Evolutionary conservation across 768 basidiomycete genomes (phyloP).

Genomic region (Cubamyces lactineus): DNA sequence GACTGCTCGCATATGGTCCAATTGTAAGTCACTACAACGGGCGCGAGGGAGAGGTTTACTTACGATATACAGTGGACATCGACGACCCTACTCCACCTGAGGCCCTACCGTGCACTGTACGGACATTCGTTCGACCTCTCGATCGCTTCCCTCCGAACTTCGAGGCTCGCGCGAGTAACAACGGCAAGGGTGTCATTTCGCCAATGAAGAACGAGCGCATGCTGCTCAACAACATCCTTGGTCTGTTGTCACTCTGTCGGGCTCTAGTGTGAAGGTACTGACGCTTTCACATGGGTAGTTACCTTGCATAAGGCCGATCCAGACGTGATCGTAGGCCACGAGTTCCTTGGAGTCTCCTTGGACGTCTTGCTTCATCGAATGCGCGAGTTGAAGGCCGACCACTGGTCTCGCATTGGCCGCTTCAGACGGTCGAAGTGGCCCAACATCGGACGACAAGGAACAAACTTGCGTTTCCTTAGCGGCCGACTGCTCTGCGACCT

Average conservation of each 20-base stretch:
- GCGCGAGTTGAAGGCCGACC: conserved; percentile 86
- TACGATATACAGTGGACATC: conserved; percentile 62
- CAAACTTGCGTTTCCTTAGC: conserved; percentile 80
- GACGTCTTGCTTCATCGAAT: conserved; percentile 92
- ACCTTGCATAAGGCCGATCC: conserved; percentile 87
- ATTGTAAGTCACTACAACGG: conserved; percentile 44
- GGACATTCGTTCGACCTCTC: conserved; percentile 89
- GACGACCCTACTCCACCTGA: conserved; percentile 94
- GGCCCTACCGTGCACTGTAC: conserved; percentile 75
- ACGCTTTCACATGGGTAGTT: conserved; percentile 43
- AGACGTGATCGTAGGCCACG: conserved; percentile 93
- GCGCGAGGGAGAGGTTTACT: not conserved
- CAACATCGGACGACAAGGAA: conserved; percentile 76
- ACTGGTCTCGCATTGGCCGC: conserved; percentile 93
- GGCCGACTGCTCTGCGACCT: conserved; percentile 92
- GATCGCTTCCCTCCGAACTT: conserved; percentile 87
- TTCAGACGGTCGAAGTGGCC: conserved; percentile 88
- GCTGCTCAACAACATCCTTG: conserved; percentile 79
- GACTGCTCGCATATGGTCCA: conserved; percentile 82
- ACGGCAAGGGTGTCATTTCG: conserved; percentile 68
- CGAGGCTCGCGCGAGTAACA: conserved; percentile 65
- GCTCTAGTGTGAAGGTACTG: not conserved
- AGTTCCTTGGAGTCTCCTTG: conserved; percentile 86
- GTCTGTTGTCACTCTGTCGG: conserved; percentile 42
- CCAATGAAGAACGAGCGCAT: conserved; percentile 83